Base-by-base conservation (phyloP, 129 eudicot genomes). In the Centrapalus pauciflorus region DNA sequence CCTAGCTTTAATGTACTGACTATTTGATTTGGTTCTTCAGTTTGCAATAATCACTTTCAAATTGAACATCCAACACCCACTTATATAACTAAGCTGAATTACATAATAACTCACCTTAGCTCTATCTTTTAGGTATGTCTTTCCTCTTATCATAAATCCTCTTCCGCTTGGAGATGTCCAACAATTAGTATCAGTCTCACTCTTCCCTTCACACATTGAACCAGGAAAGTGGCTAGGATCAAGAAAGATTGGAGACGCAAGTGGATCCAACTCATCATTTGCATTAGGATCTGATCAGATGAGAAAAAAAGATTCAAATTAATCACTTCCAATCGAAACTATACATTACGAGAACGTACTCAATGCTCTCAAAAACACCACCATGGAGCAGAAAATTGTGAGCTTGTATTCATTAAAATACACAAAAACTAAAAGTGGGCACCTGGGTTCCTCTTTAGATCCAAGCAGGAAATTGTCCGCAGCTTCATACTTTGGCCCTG, bases 71-170 rank as follows among this genome's bases (percentile, higher is more conserved):
- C n/a, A n/a, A n/a, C n/a, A n/a, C n/a, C n/a, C n/a, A n/a, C n/a
- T n/a, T n/a, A n/a, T n/a, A n/a, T n/a, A n/a, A n/a, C n/a, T n/a
- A n/a, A n/a, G n/a, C n/a, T n/a, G n/a, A n/a, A n/a, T n/a, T n/a
- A n/a, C n/a, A n/a, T 13, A 28, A 62, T 64, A 72, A 27, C 52
- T 38, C 24, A 89, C 99, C 94, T 94, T 94, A n/a, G 62, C 61
- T 60, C 76, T 79, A 66, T 94, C 95, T 79, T 86, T 84, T 77
- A 86, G 64, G 65, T 94, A 94, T 59, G 97, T 78, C 79, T 86
- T 82, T 77, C 99, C 99, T 51, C 99, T 78, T 43, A 94, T 79
- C 89, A 80, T 86, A 79, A 94, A 94, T 74, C 95, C 99, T n/a
- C 83, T 59, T 61, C 97, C 95, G 73, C 83, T 67, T 14, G 99